Evolutionary conservation across 805 yeast genomes (phyloP), one percentile per base, ranked within the genome.

Genomic region (Saccharomycopsis olivae): DNA sequence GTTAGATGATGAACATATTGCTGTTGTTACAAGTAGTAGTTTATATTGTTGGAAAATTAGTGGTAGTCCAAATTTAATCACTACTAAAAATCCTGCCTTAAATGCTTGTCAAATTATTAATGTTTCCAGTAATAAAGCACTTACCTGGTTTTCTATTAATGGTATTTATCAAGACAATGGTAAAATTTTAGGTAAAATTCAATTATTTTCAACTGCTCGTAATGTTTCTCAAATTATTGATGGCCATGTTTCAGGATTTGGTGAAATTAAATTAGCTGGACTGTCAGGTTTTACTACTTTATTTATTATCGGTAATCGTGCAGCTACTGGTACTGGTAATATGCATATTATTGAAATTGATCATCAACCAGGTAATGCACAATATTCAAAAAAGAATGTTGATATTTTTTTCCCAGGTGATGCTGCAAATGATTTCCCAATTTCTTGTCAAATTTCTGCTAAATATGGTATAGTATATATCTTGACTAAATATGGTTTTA

Each of bases 371-470:
- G 73, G 75, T 32, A 73, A 79, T 52, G 95, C 96, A n/a, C 66
- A 69, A 17, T 92, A 82, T 66, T 72, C 74, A 46, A 92, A 94
- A 71, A 87, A 87, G 61, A 75, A 84, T 34, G 92, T 84, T 36
- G 97, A 89, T 53, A 78, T 92, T 47, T 92, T 83, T 64, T 87
- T 89, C 73, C 98, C 98, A 27, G 88, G 95, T 20, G 98, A 94
- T 64, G 95, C 95, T 35, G 69, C 83, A 30, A 83, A 82, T 58
- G 99, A 92, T 64, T 92, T 92, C 78, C 99, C 99, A 46, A 87
- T 92, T 50, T 74, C 95, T 38, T 73, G 88, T 47, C 92, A 86
- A 58, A 76, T 89, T 33, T 78, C 95, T 19, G 73, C 82, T 62
- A 72, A 73, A 56, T 92, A 78, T 53, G 97, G 97, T 50, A 74